These are phyloP conservation scores for Piromyces finnis DNA, from an alignment of 192 early-diverging fungal genomes.

Conservation along the genomic window DNA sequence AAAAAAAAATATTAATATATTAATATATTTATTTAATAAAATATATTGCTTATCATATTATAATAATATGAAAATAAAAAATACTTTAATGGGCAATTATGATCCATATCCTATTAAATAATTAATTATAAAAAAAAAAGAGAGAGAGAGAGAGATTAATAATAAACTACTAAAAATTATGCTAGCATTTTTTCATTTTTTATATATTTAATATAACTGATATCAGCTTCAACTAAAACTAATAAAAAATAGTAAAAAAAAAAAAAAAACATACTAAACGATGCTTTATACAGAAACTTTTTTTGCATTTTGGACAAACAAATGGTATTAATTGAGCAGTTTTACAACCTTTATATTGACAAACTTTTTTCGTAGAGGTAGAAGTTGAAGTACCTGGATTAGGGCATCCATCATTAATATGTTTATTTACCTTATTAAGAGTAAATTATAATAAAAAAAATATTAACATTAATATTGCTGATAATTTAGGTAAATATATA, in stretches of 20 bases:
- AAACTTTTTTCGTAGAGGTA: not conserved
- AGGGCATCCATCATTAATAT: not conserved
- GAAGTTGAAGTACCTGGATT: not conserved
- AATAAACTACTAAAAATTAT: too few relatives aligned
- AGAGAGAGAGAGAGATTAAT: too few relatives aligned
- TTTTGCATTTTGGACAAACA: not conserved
- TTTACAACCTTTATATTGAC: not conserved
- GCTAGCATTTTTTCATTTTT: too few relatives aligned
- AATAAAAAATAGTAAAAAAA: not conserved
- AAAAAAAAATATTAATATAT: too few relatives aligned
- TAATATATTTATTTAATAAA: too few relatives aligned
- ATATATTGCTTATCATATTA: too few relatives aligned
- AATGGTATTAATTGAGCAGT: not conserved
- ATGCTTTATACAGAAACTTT: not conserved
- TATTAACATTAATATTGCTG: too few relatives aligned
- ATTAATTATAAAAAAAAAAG: not conserved
- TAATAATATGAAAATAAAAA: not conserved
- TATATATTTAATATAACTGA: too few relatives aligned
- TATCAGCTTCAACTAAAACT: too few relatives aligned
- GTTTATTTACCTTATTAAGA: not conserved
- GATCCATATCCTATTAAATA: not conserved
- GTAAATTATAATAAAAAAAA: too few relatives aligned
- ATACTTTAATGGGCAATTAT: not conserved
- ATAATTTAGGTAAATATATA: too few relatives aligned
- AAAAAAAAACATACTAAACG: not conserved